Conservation (phyloP, 768 basidiomycete species). For the Kwoniella heveanensis region DNA sequence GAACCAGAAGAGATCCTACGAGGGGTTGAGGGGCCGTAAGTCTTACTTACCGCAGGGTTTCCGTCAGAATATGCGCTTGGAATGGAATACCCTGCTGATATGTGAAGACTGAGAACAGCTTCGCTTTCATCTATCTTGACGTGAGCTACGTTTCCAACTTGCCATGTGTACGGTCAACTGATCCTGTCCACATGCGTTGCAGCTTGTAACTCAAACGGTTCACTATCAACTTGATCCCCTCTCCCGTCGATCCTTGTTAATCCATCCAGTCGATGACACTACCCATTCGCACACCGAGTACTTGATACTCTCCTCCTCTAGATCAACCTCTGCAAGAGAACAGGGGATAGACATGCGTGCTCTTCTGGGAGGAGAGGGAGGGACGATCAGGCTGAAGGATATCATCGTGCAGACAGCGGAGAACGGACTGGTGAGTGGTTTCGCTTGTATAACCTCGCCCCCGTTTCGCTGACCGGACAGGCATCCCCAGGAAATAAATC, state of each 20-base stretch:
- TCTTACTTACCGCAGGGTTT: background rate
- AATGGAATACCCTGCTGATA: background rate
- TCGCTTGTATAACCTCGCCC: too few relatives aligned
- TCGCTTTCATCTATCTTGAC: constrained; percentile 49
- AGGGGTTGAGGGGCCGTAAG: constrained; percentile 53
- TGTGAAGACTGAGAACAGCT: constrained; percentile 24
- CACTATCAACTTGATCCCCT: constrained; percentile 51
- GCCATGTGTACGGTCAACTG: background rate
- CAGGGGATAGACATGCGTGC: constrained; percentile 31
- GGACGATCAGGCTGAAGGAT: constrained; percentile 20
- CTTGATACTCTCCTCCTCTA: constrained; percentile 33
- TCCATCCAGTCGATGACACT: constrained; percentile 14
- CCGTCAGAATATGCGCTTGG: background rate
- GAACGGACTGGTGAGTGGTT: constrained; percentile 4
- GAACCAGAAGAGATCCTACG: constrained; percentile 28
- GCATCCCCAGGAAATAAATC: constrained; percentile 8
- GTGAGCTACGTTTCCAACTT: constrained; percentile 18
- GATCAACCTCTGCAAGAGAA: constrained; percentile 27
- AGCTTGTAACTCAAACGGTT: constrained; percentile 31
- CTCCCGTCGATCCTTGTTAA: constrained; percentile 49
- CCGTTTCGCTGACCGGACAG: background rate
- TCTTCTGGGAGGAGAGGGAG: constrained; percentile 44
- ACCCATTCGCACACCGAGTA: background rate
- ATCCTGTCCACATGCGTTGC: background rate
- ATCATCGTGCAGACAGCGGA: background rate